Evolutionary conservation across 805 yeast species (phyloP).

Genomic region (Cyberlindnera galapagoensis): DNA sequence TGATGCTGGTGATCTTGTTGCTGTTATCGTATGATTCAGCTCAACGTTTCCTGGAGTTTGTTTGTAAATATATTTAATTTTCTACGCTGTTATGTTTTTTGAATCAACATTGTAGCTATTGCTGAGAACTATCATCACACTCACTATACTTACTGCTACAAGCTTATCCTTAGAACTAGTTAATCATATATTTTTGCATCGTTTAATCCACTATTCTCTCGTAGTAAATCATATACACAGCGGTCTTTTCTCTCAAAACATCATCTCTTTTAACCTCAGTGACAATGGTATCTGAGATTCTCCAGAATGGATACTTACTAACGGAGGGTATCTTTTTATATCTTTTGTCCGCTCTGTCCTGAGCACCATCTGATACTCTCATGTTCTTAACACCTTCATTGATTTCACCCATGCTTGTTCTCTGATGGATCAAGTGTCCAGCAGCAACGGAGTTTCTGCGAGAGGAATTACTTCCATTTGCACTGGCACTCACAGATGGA

Average conservation of each 20-base stretch:
- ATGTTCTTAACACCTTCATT: too few species aligned
- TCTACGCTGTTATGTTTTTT: too few species aligned
- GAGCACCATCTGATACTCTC: too few species aligned
- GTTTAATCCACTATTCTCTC: constrained; percentile 51
- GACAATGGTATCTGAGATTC: constrained; percentile 70
- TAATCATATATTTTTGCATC: constrained; percentile 1
- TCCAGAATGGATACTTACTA: constrained; percentile 68
- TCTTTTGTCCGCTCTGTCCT: too few species aligned
- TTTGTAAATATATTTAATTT: too few species aligned
- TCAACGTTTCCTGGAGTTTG: too few species aligned
- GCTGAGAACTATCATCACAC: too few species aligned
- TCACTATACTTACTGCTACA: too few species aligned
- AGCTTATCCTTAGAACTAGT: too few species aligned
- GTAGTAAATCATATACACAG: constrained; percentile 83
- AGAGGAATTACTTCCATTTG: constrained; percentile 4
- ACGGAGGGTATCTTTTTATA: constrained; percentile 51
- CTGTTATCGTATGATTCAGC: constrained; percentile 44
- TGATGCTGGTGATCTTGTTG: constrained; percentile 94
- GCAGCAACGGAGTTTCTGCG: constrained; percentile 11
- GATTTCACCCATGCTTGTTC: too few species aligned
- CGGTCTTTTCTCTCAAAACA: constrained; percentile 61
- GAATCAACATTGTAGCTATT: too few species aligned
- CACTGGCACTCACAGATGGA: constrained; percentile 11
- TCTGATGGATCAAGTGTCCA: too few species aligned
- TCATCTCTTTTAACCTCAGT: constrained; percentile 52